Conservation (phyloP, 2,329 filamentous ascomycete genomes). For the Ophiocordyceps robertsii region DNA sequence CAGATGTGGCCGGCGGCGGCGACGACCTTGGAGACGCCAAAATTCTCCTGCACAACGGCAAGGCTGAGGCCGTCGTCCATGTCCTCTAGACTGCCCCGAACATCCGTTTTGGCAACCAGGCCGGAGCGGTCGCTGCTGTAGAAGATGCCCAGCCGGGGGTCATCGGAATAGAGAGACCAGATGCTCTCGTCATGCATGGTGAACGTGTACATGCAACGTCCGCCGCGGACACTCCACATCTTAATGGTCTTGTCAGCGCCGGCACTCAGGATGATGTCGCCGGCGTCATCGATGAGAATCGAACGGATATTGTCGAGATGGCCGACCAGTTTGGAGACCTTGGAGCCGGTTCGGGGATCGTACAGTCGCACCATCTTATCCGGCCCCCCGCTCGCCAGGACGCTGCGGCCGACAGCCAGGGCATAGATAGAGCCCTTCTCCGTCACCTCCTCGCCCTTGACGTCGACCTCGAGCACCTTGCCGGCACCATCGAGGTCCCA, state of each 20-base stretch:
- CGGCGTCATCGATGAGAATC: slow-evolving; percentile 77
- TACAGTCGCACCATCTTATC: slow-evolving; percentile 88
- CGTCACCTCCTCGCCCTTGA: slow-evolving; percentile 65
- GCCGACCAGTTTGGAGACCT: slow-evolving; percentile 90
- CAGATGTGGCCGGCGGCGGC: slow-evolving; percentile 67
- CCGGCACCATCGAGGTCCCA: slow-evolving; percentile 89
- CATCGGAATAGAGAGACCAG: slow-evolving; percentile 86
- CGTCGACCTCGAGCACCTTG: slow-evolving; percentile 75
- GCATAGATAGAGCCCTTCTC: slow-evolving; percentile 96
- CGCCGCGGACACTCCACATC: slow-evolving; percentile 91
- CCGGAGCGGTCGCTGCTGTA: slow-evolving; percentile 92
- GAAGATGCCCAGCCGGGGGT: slow-evolving; percentile 76
- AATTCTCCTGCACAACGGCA: slow-evolving; percentile 85
- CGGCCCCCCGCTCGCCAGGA: slow-evolving; percentile 84
- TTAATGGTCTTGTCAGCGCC: slow-evolving; percentile 97
- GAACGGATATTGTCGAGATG: slow-evolving; percentile 91
- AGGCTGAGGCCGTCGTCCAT: slow-evolving; percentile 82
- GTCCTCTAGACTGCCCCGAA: slow-evolving; percentile 50
- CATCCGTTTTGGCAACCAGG: slow-evolving; percentile 91
- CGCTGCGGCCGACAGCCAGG: slow-evolving; percentile 61
- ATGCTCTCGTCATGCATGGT: slow-evolving; percentile 99
- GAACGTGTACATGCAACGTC: slow-evolving; percentile 92
- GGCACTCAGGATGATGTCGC: slow-evolving; percentile 84
- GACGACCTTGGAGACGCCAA: slow-evolving; percentile 58
- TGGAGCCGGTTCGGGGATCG: slow-evolving; percentile 78